Conservation (phyloP, 2,329 filamentous ascomycete genomes). For the Monilinia laxa region DNA sequence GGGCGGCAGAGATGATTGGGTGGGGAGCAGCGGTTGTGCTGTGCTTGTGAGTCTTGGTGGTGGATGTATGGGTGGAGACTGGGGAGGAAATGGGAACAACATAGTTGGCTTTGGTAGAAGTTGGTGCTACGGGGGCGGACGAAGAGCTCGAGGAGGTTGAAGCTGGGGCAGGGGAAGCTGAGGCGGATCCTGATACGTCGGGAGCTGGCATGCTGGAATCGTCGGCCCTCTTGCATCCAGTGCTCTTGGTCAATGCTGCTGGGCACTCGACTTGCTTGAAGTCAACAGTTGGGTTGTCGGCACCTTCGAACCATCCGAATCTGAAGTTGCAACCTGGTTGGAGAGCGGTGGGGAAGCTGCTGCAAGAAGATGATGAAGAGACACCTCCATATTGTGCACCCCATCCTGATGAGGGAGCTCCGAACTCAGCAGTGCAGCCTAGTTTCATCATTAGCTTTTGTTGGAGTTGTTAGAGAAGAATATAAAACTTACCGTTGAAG, state of each 20-base stretch:
- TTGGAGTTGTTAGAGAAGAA: too few species aligned
- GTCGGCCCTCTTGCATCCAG: slow-evolving; percentile 42
- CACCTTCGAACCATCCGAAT: slow-evolving; percentile 53
- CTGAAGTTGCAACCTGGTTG: slow-evolving; percentile 52
- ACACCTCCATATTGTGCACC: slow-evolving; percentile 51
- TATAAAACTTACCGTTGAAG: slow-evolving; percentile 45
- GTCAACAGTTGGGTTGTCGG: slow-evolving; percentile 49
- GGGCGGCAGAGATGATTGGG: not conserved
- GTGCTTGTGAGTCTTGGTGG: not conserved
- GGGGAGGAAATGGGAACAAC: not conserved
- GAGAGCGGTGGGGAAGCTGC: slow-evolving; percentile 46
- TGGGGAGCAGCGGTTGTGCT: not conserved
- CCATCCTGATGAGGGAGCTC: slow-evolving; percentile 44
- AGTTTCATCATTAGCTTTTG: not conserved
- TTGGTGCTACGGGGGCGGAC: not conserved
- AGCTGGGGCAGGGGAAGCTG: not conserved
- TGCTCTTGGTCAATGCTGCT: slow-evolving; percentile 46
- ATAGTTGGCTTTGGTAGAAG: too few species aligned
- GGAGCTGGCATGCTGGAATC: slow-evolving; percentile 26
- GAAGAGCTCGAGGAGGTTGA: not conserved
- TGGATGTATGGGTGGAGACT: not conserved
- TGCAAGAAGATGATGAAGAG: slow-evolving; percentile 45
- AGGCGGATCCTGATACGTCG: slow-evolving; percentile 8
- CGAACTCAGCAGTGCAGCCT: slow-evolving; percentile 50
- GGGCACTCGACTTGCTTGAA: slow-evolving; percentile 52